A percentile compares a stretch with the other conserved stretches of the same genome.
These are phyloP conservation scores for Tetrapyrgos nigripes DNA, from an alignment of 1,284 basidiomycete genomes.

Conservation along the genomic window DNA sequence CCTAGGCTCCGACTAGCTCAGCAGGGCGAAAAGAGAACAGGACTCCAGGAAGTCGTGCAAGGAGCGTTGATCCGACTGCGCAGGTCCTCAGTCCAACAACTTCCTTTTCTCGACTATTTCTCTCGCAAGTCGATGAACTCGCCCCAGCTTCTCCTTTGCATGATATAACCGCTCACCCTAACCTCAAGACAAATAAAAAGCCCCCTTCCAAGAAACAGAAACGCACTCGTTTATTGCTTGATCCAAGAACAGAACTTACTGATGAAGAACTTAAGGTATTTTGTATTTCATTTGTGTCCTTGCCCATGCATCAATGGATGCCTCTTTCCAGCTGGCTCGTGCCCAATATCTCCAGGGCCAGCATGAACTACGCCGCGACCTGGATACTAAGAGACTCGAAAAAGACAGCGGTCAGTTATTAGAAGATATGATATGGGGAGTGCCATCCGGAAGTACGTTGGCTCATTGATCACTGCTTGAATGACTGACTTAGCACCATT, in stretches of 20 bases:
- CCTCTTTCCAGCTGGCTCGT: conserved; percentile 57
- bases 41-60: not conserved
- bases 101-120: conserved; percentile 44
- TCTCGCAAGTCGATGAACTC: conserved; percentile 43
- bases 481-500: conserved; percentile 1
- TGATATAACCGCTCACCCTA: conserved; percentile 36
- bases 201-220: conserved; percentile 37
- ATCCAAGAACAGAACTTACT: conserved; percentile 75
- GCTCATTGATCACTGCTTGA: not conserved
- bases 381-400: conserved; percentile 59
- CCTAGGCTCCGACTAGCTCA: not conserved
- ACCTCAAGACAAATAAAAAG: conserved; percentile 25
- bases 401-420: conserved; percentile 60
- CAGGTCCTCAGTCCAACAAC: conserved; percentile 33
- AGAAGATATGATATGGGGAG: conserved; percentile 72
- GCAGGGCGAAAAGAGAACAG: conserved; percentile 10
- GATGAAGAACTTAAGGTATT: conserved; percentile 78
- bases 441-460: conserved; percentile 61
- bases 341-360: conserved; percentile 72
- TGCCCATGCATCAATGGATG: not conserved
- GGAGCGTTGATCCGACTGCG: conserved; percentile 13
- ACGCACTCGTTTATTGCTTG: conserved; percentile 55
- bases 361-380: conserved; percentile 53
- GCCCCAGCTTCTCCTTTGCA: conserved; percentile 26
- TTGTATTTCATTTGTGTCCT: not conserved